These are phyloP conservation scores for Adansonia digitata DNA, from an alignment of 345 rosid genomes.

Conservation along the genomic window DNA sequence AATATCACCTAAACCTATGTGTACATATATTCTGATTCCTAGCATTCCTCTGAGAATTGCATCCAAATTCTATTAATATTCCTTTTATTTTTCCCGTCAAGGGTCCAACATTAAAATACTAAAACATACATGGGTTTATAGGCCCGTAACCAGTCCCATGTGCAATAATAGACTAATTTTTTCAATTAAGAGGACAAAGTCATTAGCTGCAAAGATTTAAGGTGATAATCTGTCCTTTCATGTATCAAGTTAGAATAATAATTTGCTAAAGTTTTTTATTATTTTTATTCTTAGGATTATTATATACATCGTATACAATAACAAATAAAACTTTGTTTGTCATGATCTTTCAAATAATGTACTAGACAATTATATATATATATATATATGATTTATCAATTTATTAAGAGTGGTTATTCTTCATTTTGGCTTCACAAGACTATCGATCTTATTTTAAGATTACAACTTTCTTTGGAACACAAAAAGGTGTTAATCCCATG, in stretches of 20 bases:
- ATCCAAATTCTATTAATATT: neutral
- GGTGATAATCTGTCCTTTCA: constrained; percentile 3
- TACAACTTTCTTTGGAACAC: no score
- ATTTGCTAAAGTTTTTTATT: neutral
- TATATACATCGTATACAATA: neutral
- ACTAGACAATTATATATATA: neutral
- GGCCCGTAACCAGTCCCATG: no score
- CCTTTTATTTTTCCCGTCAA: no score
- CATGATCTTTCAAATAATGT: neutral
- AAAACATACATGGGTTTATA: no score
- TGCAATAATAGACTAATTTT: neutral
- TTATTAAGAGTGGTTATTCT: no score
- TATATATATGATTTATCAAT: no score
- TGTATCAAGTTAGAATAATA: neutral
- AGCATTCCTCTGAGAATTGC: neutral
- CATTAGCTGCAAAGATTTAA: neutral
- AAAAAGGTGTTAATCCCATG: no score
- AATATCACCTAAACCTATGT: no score
- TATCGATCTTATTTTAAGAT: no score
- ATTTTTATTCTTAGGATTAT: neutral
- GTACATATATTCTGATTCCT: no score
- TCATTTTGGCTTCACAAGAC: no score
- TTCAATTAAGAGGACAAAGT: neutral
- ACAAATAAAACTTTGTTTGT: neutral
- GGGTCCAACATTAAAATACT: no score